Evolutionary conservation across 345 rosid species (phyloP), one percentile per base, ranked within the genome.

Genomic region (Arabis hirsuta): DNA sequence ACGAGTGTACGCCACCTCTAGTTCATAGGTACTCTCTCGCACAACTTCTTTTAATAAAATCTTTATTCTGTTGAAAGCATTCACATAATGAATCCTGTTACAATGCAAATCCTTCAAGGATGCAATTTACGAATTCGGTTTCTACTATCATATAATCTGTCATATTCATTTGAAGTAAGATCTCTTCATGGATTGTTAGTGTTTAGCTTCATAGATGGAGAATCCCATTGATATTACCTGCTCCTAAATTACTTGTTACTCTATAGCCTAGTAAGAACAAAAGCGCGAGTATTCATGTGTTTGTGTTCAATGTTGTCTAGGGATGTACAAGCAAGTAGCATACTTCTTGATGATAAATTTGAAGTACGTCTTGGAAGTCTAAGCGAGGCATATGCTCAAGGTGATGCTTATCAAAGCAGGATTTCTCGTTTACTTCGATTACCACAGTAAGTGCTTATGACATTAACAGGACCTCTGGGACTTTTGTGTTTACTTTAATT

Each of bases 311-410:
- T 73, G 38, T 22, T 65, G 74, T 76, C 70, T 57, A 96, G 99
- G 76, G 99, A 96, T 86, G 87, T 96, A 76, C 99, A 96, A 88
- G 98, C 99, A 57, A 96, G 98, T 79, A 96, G 99, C 72, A 92
- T 96, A 71, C 91, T 96, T 72, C 99, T 96, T 47, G 99, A 96
- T 81, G 99, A 96, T 67, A 96, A 96, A 81, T 96, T 82, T 59
- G 99, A 96, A 79, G 99, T 96, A 60, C 84, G 97, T 64, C 84
- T 96, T 9, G 99, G 98, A 73, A 92, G 98, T 84, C 73, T 96
- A 58, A 88, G 92, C 9, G 97, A 88, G 74, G 92, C 71, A 58
- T 90, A 88, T 79, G 80, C 84, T 65, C 96, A 91, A 87, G 96
- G 92, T 59, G 98, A 96, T 74, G 73, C 79, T 47, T 90, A 90